These are phyloP conservation scores for Candida nonsorbophila DNA, from an alignment of 805 yeast genomes.

Conservation along the genomic window DNA sequence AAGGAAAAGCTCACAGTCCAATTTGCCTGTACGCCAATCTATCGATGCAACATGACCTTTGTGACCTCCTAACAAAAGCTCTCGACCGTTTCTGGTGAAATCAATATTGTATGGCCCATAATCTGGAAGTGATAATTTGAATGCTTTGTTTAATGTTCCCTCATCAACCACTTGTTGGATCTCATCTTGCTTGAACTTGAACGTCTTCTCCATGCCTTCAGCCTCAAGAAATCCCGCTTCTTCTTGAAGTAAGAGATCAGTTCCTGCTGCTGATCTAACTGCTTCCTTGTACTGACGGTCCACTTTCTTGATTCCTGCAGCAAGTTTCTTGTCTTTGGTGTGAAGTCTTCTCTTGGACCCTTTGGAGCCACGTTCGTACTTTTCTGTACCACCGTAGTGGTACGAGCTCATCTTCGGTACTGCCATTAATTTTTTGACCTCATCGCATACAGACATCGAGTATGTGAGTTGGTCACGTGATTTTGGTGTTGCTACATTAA, in stretches of 20 bases:
- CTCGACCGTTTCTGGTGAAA: conserved; percentile 85
- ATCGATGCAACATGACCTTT: conserved; percentile 95
- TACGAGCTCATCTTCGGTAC: conserved; percentile 15
- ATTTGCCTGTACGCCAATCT: conserved; percentile 87
- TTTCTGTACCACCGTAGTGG: conserved; percentile 16
- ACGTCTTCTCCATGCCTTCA: conserved; percentile 93
- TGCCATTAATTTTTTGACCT: conserved; percentile 8
- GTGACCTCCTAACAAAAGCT: conserved; percentile 75
- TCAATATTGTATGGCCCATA: conserved; percentile 85
- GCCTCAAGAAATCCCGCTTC: conserved; percentile 85
- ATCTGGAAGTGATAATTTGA: conserved; percentile 66
- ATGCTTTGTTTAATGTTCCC: conserved; percentile 66
- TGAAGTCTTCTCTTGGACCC: conserved; percentile 17
- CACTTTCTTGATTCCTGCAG: conserved; percentile 58
- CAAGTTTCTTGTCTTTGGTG: conserved; percentile 55
- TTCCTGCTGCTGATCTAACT: conserved; percentile 74
- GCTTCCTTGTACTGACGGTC: conserved; percentile 77
- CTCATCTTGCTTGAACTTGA: conserved; percentile 76
- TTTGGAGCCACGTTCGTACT: conserved; percentile 20
- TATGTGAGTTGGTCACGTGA: no score
- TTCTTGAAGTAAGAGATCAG: conserved; percentile 82
- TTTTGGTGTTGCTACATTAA: no score
- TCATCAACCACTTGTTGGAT: conserved; percentile 71
- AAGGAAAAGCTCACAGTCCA: conserved; percentile 77
- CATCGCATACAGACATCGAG: no score